These are phyloP conservation scores for Penicillium lagena DNA, from an alignment of 495 filamentous ascomycete species.

Conservation along the genomic window DNA sequence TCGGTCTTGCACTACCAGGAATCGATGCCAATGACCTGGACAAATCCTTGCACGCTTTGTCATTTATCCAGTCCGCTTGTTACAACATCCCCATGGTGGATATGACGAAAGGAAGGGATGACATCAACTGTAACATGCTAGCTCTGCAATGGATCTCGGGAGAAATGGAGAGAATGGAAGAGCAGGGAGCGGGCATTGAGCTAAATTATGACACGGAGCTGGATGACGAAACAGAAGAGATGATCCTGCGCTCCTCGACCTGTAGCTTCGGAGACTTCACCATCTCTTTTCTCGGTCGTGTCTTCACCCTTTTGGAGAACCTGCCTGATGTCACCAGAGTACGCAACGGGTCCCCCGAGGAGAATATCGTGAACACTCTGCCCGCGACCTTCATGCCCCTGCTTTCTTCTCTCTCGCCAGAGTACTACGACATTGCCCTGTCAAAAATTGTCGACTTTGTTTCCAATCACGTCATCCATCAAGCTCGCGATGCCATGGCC, in stretches of 20 bases:
- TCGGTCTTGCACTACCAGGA: slow-evolving; percentile 87
- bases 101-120: slow-evolving; percentile 62
- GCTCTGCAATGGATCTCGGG: slow-evolving; percentile 91
- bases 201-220: slow-evolving; percentile 81
- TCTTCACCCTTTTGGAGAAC: slow-evolving; percentile 94
- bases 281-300: slow-evolving; percentile 79
- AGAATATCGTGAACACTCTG: slow-evolving; percentile 93
- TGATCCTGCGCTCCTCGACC: slow-evolving; percentile 92
- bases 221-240: slow-evolving; percentile 77
- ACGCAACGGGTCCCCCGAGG: slow-evolving; percentile 86
- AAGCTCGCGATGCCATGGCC: slow-evolving; percentile 95
- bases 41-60: slow-evolving; percentile 89
- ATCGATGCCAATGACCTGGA: slow-evolving; percentile 98
- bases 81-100: slow-evolving; percentile 92
- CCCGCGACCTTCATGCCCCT: slow-evolving; percentile 88
- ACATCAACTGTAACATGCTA: slow-evolving; percentile 65
- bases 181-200: slow-evolving; percentile 73
- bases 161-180: slow-evolving; percentile 90
- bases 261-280: slow-evolving; percentile 90
- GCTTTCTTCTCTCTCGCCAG: slow-evolving; percentile 84
- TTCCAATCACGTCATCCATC: slow-evolving; percentile 93
- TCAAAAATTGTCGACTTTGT: slow-evolving; percentile 91
- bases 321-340: slow-evolving; percentile 83
- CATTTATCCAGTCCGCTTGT: slow-evolving; percentile 89
- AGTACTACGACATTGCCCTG: slow-evolving; percentile 85